These are phyloP conservation scores for Flaveria bidentis DNA, from an alignment of 129 eudicot species.

Conservation along the genomic window DNA sequence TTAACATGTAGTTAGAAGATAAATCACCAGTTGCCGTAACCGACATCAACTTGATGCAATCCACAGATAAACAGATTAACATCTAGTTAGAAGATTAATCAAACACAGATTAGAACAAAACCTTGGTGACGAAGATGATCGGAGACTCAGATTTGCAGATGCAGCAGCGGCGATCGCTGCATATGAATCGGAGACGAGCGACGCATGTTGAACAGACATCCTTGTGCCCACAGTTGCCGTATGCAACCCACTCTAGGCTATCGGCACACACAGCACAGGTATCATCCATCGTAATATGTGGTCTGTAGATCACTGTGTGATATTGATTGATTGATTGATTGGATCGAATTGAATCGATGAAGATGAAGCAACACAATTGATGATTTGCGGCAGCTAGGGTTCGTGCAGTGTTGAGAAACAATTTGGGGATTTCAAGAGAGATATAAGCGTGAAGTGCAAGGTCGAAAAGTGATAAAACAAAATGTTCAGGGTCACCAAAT, in stretches of 20 bases:
- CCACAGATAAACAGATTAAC: background rate
- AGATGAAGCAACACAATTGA: conserved; percentile 23
- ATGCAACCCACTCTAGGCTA: conserved; percentile 91
- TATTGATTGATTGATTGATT: conserved; percentile 9
- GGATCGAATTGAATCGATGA: background rate
- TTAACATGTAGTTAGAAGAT: background rate
- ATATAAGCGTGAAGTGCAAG: background rate
- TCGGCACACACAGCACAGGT: conserved; percentile 98
- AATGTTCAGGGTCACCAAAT: background rate
- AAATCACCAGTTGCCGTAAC: background rate
- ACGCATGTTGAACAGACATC: conserved; percentile 97
- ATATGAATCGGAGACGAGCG: conserved; percentile 89
- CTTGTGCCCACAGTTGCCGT: conserved; percentile 91
- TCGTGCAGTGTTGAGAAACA: conserved; percentile 13
- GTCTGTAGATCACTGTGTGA: conserved; percentile 6
- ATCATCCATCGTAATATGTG: conserved; percentile 61
- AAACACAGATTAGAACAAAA: conserved; percentile 6
- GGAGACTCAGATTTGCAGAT: conserved; percentile 79
- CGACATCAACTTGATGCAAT: background rate
- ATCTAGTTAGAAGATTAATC: background rate
- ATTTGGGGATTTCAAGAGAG: conserved; percentile 9
- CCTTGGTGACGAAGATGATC: conserved; percentile 82
- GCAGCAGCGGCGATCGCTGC: conserved; percentile 89
- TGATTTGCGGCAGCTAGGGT: conserved; percentile 40
- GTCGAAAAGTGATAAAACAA: background rate